phyloP scores from a whole-genome alignment of 192 early-diverging fungal species.

The Mortierella claussenii region DNA sequence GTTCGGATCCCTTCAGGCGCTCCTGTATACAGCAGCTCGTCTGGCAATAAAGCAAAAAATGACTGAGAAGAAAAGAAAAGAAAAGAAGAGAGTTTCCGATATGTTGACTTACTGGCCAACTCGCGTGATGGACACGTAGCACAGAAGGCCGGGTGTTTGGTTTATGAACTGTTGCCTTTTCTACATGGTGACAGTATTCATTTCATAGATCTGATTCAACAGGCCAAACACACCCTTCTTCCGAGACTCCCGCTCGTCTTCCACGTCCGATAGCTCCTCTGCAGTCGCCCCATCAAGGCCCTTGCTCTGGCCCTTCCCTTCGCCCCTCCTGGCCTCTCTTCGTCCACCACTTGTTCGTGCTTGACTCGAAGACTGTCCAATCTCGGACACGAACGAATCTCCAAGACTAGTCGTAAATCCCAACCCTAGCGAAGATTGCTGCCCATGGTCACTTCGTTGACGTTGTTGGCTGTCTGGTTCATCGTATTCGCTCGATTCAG shows the following conservation, averaged over 20 bases:
- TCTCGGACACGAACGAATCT: constrained; percentile 50
- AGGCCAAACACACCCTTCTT: constrained; percentile 60
- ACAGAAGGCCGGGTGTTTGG: no score
- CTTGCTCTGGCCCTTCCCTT: not conserved
- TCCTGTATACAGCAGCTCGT: no score
- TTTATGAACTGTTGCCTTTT: no score
- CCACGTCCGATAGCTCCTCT: constrained; percentile 50
- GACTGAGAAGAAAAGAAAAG: no score
- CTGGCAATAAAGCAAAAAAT: no score
- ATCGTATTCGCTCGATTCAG: constrained; percentile 18
- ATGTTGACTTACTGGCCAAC: no score
- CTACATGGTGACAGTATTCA: constrained; percentile 59
- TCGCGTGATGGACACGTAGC: no score
- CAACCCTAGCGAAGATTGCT: not conserved
- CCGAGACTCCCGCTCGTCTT: constrained; percentile 38
- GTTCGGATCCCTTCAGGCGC: no score
- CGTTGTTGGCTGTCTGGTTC: not conserved
- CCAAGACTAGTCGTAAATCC: constrained; percentile 25
- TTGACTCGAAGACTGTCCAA: constrained; percentile 22
- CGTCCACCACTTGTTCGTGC: constrained; percentile 1
- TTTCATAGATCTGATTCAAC: constrained; percentile 67
- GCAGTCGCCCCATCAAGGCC: not conserved
- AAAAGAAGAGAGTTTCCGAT: no score
- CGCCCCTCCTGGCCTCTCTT: constrained; percentile 2
- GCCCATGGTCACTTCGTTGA: not conserved